Conservation (phyloP, 2,329 filamentous ascomycete species). For the Fusarium heterosporum region DNA sequence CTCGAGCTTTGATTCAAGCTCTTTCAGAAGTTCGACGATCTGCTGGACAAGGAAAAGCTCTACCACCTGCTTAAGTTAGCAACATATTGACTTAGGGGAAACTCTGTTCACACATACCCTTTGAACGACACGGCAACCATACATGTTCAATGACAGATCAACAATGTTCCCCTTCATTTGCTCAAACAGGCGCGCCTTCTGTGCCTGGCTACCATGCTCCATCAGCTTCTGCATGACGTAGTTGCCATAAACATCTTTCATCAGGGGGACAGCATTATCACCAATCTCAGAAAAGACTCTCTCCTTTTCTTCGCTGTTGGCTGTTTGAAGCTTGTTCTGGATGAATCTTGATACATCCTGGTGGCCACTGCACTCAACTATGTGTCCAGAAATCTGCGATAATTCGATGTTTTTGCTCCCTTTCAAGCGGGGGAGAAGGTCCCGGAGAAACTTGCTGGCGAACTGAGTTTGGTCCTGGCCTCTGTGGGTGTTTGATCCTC, state of each 20-base stretch:
- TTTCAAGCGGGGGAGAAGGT: conserved; percentile 53
- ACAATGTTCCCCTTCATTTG: conserved; percentile 90
- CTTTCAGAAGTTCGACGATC: conserved; percentile 83
- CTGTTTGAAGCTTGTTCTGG: conserved; percentile 89
- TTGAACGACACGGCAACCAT: conserved; percentile 95
- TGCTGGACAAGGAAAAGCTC: conserved; percentile 94
- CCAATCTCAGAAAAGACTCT: conserved; percentile 89
- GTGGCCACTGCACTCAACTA: conserved; percentile 95
- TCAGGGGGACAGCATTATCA: conserved; percentile 85
- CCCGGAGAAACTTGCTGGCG: neutral
- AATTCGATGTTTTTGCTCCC: conserved; percentile 77
- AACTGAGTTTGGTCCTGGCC: conserved; percentile 64
- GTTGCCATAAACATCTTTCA: conserved; percentile 97
- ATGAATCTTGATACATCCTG: conserved; percentile 97
- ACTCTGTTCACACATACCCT: conserved; percentile 68
- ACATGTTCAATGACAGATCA: conserved; percentile 85
- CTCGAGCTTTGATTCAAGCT: conserved; percentile 80
- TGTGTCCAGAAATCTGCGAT: conserved; percentile 84
- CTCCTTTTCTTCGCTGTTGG: conserved; percentile 96
- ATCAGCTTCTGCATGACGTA: conserved; percentile 99
- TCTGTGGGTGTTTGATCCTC: conserved; percentile 55
- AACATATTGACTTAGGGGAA: conserved; percentile 26
- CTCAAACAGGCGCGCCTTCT: conserved; percentile 87
- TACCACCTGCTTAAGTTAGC: conserved; percentile 71
- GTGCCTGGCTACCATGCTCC: conserved; percentile 91